Evolutionary conservation across 768 basidiomycete species (phyloP).

Genomic region (Suillus subalutaceus): DNA sequence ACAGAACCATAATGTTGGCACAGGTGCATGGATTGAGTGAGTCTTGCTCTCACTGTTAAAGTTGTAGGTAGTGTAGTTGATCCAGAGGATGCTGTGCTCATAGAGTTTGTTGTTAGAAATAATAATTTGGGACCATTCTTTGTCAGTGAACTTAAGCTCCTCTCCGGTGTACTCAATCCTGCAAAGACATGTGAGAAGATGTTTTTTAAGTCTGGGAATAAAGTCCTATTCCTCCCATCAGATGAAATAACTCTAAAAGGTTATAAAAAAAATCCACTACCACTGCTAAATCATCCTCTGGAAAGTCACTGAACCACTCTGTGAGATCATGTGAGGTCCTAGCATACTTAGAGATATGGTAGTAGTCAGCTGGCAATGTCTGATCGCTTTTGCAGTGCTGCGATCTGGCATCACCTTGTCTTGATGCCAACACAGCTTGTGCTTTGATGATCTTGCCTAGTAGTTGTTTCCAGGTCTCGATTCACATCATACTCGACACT

Average conservation of each 20-base stretch:
- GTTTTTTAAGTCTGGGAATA: conserved; percentile 18
- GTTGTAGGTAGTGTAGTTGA: conserved; percentile 38
- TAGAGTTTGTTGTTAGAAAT: conserved; percentile 37
- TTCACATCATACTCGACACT: conserved; percentile 30
- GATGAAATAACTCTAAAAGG: not conserved
- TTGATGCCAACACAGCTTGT: not conserved
- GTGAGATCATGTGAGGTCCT: conserved; percentile 14
- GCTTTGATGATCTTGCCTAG: conserved; percentile 19
- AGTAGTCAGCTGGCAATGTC: conserved; percentile 26
- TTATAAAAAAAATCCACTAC: conserved; percentile 7
- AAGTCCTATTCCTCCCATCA: conserved; percentile 40
- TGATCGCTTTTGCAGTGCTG: conserved; percentile 18
- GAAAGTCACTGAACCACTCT: conserved; percentile 9
- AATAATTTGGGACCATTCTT: conserved; percentile 23
- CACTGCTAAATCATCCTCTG: conserved; percentile 30
- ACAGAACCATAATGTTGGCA: conserved; percentile 38
- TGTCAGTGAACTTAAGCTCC: conserved; percentile 20
- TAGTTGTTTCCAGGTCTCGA: conserved; percentile 18
- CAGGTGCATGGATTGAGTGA: conserved; percentile 34
- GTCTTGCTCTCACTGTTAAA: conserved; percentile 25
- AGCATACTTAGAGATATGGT: conserved; percentile 24
- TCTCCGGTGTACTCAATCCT: conserved; percentile 16
- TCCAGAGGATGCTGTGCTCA: conserved; percentile 31
- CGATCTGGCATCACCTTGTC: conserved; percentile 1
- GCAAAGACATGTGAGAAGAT: conserved; percentile 12